A percentile compares a stretch with the other conserved stretches of the same genome.
Evolutionary conservation across 176 grass and related monocot species (phyloP).

Genomic region (Cymbopogon citratus): DNA sequence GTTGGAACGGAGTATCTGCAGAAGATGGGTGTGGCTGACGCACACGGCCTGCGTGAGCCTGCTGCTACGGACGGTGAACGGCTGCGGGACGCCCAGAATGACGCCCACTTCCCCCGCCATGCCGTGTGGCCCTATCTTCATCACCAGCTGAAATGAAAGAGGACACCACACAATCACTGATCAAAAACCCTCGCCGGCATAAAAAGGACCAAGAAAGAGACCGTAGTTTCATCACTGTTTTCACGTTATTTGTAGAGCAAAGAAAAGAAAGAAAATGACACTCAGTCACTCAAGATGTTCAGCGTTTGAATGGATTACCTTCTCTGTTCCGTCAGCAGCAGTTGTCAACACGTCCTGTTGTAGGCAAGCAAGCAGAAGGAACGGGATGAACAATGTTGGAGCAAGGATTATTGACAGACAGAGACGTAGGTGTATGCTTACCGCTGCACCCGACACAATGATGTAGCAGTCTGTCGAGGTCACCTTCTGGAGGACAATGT

Average conservation of each 20-base stretch:
- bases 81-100: constrained; percentile 50
- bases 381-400: neutral
- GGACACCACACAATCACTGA: neutral
- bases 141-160: neutral
- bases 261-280: no score
- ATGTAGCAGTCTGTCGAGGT: constrained; percentile 51
- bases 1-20: constrained; percentile 17
- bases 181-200: neutral
- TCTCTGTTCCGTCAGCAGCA: constrained; percentile 9
- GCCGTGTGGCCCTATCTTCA: constrained; percentile 27
- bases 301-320: neutral
- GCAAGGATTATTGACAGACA: neutral
- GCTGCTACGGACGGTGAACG: constrained; percentile 46
- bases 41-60: constrained; percentile 37
- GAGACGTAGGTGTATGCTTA: neutral
- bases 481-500: constrained; percentile 47
- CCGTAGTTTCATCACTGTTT: no score
- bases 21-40: constrained; percentile 37
- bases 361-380: neutral
- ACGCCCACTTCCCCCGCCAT: constrained; percentile 58
- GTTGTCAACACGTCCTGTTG: constrained; percentile 10
- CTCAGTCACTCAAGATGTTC: no score
- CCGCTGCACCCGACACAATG: constrained; percentile 24
- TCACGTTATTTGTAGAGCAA: no score
- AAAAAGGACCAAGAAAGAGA: neutral